phyloP scores from a whole-genome alignment of 371 early-diverging fungal species.

The Circinella minor region DNA sequence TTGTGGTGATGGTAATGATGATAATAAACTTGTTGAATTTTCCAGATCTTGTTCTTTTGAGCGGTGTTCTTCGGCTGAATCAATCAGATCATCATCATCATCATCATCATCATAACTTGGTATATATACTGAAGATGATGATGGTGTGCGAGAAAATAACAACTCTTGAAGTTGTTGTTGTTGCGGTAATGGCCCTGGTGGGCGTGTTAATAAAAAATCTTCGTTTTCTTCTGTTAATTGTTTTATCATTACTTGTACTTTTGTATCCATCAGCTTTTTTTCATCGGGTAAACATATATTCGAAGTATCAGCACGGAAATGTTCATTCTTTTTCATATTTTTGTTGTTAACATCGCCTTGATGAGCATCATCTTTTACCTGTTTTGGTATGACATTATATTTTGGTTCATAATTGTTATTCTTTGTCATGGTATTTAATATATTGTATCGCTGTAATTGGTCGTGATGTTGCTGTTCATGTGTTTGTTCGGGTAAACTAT shows the following conservation, averaged over 20 bases:
- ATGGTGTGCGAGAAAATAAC: neutral
- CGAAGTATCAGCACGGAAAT: neutral
- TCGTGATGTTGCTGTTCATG: no score
- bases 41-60: no score
- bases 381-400: neutral
- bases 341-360: neutral
- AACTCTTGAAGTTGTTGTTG: no score
- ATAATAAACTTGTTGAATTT: neutral
- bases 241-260: neutral
- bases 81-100: no score
- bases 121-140: neutral
- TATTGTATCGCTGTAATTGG: neutral
- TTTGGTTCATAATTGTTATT: neutral
- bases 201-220: no score
- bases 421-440: neutral
- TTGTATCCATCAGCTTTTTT: conserved; percentile 3
- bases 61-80: no score
- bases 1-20: neutral
- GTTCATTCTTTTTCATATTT: neutral
- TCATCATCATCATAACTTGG: no score
- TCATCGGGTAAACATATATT: neutral
- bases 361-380: neutral
- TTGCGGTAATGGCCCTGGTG: no score
- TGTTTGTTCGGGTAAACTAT: neutral
- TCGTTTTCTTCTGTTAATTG: neutral